Percentiles rank a stretch among this genome's conserved stretches.
These are phyloP conservation scores for Hanseniaspora guilliermondii DNA, from an alignment of 805 yeast genomes.

Conservation along the genomic window DNA sequence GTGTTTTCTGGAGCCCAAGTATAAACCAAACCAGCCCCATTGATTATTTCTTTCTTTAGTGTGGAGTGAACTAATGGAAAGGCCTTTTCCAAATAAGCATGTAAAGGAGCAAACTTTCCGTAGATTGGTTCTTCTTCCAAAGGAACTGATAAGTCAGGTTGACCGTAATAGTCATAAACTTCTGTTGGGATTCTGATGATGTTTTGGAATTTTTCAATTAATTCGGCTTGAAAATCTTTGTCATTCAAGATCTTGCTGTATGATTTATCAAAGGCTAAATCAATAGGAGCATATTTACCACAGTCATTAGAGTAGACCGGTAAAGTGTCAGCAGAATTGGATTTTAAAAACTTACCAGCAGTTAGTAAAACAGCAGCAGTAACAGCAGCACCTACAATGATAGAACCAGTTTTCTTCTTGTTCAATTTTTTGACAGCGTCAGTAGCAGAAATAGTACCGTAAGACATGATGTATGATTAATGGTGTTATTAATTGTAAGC, in stretches of 20 bases:
- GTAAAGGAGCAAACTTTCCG: slow-evolving; percentile 33
- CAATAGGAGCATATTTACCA: slow-evolving; percentile 11
- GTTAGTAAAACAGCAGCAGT: slow-evolving; percentile 6
- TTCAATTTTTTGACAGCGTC: slow-evolving; percentile 12
- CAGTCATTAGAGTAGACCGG: slow-evolving; percentile 12
- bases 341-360: slow-evolving; percentile 3
- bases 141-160: slow-evolving; percentile 15
- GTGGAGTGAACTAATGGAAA: slow-evolving; percentile 43
- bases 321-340: neutral
- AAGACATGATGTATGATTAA: slow-evolving; percentile 4
- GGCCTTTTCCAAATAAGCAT: slow-evolving; percentile 37
- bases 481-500: neutral
- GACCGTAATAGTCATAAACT: slow-evolving; percentile 36
- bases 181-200: slow-evolving; percentile 53
- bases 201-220: slow-evolving; percentile 31
- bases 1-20: slow-evolving; percentile 47
- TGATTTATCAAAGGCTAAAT: slow-evolving; percentile 6
- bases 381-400: slow-evolving; percentile 5
- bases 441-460: slow-evolving; percentile 12
- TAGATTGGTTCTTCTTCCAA: slow-evolving; percentile 14
- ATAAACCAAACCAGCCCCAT: slow-evolving; percentile 49
- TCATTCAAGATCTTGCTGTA: slow-evolving; percentile 10
- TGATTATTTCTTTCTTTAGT: slow-evolving; percentile 43
- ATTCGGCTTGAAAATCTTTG: slow-evolving; percentile 4
- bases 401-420: slow-evolving; percentile 8